Conservation (phyloP, 805 yeast genomes). For the Hanseniaspora guilliermondii region DNA sequence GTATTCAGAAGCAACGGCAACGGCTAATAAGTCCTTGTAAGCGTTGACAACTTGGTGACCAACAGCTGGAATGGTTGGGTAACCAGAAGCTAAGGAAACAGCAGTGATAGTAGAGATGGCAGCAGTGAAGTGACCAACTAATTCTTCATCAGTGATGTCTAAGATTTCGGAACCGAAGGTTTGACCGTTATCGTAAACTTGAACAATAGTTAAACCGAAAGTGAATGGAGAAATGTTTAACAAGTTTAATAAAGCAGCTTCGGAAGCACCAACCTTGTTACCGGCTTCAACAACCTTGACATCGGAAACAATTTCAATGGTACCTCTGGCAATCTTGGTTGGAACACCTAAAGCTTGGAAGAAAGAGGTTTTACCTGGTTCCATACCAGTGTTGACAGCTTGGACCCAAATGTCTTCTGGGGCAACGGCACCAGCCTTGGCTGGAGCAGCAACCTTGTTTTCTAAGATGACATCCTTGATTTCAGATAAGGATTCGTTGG, state of each 20-base stretch:
- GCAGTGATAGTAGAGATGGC: constrained; percentile 92
- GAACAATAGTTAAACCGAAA: constrained; percentile 92
- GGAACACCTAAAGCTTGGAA: constrained; percentile 99
- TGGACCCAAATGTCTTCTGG: constrained; percentile 96
- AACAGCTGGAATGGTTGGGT: constrained; percentile 99
- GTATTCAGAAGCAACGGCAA: constrained; percentile 97
- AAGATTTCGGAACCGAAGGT: constrained; percentile 92
- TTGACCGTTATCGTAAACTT: constrained; percentile 98
- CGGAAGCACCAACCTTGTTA: constrained; percentile 93
- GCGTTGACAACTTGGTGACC: constrained; percentile 97
- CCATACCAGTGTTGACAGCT: constrained; percentile 99
- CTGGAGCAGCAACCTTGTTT: constrained; percentile 99
- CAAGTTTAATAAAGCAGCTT: constrained; percentile 97
- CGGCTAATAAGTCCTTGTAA: constrained; percentile 97
- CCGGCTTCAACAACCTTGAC: constrained; percentile 87
- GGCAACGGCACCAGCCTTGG: constrained; percentile 99
- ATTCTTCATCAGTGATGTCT: constrained; percentile 97
- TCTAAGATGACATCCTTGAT: constrained; percentile 77
- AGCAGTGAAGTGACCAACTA: constrained; percentile 77
- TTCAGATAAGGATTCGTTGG: constrained; percentile 85
- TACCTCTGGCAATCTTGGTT: constrained; percentile 99
- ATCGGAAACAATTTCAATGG: constrained; percentile 96
- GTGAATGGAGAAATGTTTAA: constrained; percentile 99
- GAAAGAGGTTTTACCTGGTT: constrained; percentile 99
- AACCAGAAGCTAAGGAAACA: constrained; percentile 91